These are phyloP conservation scores for Amanita muscaria DNA, from an alignment of 768 basidiomycete species.

Conservation along the genomic window DNA sequence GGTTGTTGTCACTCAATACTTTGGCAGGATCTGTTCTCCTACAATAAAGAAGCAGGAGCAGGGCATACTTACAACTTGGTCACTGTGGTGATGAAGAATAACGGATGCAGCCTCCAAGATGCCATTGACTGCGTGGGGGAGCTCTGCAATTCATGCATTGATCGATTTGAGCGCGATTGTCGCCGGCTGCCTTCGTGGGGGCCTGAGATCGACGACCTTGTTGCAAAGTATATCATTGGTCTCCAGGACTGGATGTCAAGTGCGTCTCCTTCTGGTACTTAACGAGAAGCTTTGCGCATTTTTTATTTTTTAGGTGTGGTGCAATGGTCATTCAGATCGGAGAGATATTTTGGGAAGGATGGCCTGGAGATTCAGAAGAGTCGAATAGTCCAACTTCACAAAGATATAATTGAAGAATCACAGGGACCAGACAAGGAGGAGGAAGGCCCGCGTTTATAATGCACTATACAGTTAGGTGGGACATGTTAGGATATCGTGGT, in stretches of 20 bases:
- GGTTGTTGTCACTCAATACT: background rate
- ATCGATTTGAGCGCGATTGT: slow-evolving; percentile 37
- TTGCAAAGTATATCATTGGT: slow-evolving; percentile 47
- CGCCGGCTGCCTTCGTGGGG: slow-evolving; percentile 51
- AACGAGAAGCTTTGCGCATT: background rate
- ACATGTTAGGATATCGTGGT: no score
- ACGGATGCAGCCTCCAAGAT: slow-evolving; percentile 45
- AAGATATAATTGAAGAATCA: no score
- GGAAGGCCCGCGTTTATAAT: no score
- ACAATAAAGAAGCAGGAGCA: slow-evolving; percentile 63
- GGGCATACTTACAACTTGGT: slow-evolving; percentile 70
- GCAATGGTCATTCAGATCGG: slow-evolving; percentile 57
- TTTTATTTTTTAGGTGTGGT: slow-evolving; percentile 30
- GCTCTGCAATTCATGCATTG: slow-evolving; percentile 50
- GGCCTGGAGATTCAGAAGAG: slow-evolving; percentile 38
- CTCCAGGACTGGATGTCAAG: slow-evolving; percentile 45
- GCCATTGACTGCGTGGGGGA: slow-evolving; percentile 59
- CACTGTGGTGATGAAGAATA: slow-evolving; percentile 53
- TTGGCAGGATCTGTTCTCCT: slow-evolving; percentile 63
- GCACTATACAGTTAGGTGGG: no score
- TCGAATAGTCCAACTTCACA: slow-evolving; percentile 39
- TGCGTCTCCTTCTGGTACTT: no score
- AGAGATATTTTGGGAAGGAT: slow-evolving; percentile 51
- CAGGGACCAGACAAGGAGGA: no score
- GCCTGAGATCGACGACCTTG: slow-evolving; percentile 42